Percentiles rank a stretch among this genome's conserved stretches.
Evolutionary conservation across 805 yeast species (phyloP).

Genomic region (Osmozyma mogii): DNA sequence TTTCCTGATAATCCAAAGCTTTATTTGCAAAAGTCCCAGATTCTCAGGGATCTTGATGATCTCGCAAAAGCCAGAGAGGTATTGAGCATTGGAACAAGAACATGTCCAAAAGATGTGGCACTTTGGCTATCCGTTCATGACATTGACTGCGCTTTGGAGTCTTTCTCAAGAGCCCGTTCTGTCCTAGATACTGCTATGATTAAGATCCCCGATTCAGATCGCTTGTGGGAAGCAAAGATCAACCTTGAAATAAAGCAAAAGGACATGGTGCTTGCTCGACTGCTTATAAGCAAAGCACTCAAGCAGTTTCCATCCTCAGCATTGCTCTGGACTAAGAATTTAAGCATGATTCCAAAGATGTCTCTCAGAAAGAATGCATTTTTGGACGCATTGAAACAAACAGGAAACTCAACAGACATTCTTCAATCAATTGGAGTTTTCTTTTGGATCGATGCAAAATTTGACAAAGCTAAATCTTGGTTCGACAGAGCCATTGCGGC

Average conservation of each 20-base stretch:
- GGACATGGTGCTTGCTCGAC: conserved; percentile 45
- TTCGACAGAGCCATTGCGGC: conserved; percentile 57
- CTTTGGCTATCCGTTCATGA: conserved; percentile 57
- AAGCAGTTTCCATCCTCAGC: conserved; percentile 53
- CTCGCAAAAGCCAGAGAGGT: conserved; percentile 38
- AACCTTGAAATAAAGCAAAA: conserved; percentile 46
- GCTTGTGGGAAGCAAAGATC: conserved; percentile 53
- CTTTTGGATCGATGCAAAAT: conserved; percentile 60
- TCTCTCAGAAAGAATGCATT: conserved; percentile 50
- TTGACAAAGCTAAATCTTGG: conserved; percentile 62
- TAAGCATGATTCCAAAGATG: conserved; percentile 39
- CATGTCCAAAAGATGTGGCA: conserved; percentile 32
- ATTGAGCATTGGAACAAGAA: conserved; percentile 41
- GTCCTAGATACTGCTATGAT: conserved; percentile 59
- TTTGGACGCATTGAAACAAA: conserved; percentile 62
- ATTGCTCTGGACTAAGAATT: conserved; percentile 55
- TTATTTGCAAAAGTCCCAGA: conserved; percentile 56
- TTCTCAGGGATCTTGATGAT: conserved; percentile 25
- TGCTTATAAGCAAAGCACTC: conserved; percentile 50
- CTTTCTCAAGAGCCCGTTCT: conserved; percentile 58
- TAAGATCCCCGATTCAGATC: conserved; percentile 35
- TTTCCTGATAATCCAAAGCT: conserved; percentile 48
- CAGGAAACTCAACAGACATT: conserved; percentile 52
- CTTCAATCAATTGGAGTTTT: conserved; percentile 57
- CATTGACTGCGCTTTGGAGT: conserved; percentile 26